phyloP scores from a whole-genome alignment of 352 stramenopile genomes.

The Blastocystis sp. region DNA sequence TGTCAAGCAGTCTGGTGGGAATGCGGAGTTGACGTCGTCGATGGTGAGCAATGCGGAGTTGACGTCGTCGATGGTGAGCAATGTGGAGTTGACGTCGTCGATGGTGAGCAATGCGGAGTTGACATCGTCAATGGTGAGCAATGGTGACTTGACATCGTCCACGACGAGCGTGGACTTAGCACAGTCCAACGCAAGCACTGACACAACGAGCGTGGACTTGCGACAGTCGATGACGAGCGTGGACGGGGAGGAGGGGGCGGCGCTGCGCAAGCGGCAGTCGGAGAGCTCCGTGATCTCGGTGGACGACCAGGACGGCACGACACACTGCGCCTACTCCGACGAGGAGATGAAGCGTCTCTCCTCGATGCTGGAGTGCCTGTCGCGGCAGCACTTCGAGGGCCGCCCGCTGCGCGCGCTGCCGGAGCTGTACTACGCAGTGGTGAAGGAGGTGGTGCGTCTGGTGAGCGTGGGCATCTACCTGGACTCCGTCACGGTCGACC shows the following conservation, averaged over 20 bases:
- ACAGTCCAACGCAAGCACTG: no score
- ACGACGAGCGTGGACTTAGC: no score
- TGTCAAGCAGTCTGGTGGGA: no score
- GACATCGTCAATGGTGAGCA: no score
- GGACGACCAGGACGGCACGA: neutral
- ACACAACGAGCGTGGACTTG: no score
- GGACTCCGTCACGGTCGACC: neutral
- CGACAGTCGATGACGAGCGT: neutral
- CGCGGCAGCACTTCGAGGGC: neutral
- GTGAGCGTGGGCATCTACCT: neutral
- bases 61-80: neutral
- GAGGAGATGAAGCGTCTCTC: conserved; percentile 2
- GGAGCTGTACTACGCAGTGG: neutral
- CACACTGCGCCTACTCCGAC: conserved; percentile 3
- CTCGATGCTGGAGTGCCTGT: neutral
- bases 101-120: neutral
- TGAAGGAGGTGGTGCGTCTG: neutral
- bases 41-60: neutral
- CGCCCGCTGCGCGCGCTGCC: neutral
- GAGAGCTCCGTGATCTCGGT: conserved; percentile 11
- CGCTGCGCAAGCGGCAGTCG: neutral
- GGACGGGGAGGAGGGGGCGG: neutral
- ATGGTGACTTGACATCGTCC: no score
- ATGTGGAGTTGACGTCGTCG: neutral
- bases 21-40: neutral